These are phyloP conservation scores for Fagopyrum homotropicum DNA, from an alignment of 148 eudicot genomes.

Conservation along the genomic window DNA sequence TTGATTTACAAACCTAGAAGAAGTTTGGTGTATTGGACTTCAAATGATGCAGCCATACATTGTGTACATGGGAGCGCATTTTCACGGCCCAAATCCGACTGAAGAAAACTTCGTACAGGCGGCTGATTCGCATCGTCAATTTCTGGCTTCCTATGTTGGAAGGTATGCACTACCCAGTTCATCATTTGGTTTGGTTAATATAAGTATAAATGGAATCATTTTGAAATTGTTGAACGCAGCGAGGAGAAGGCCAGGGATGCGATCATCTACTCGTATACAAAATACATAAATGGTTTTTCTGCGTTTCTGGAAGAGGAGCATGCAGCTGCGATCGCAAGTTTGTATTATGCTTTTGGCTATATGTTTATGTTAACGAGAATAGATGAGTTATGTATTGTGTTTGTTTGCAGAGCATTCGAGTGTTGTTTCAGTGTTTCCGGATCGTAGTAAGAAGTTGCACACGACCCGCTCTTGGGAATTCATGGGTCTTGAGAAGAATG, in stretches of 20 bases:
- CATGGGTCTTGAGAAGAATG: slow-evolving; percentile 24
- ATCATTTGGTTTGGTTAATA: neutral
- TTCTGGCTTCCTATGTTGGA: slow-evolving; percentile 49
- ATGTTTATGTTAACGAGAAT: too few species aligned
- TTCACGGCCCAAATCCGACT: slow-evolving; percentile 14
- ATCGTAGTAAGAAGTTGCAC: slow-evolving; percentile 34
- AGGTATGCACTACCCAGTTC: slow-evolving; percentile 26
- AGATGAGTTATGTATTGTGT: neutral
- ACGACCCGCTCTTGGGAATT: slow-evolving; percentile 76
- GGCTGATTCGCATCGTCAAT: slow-evolving; percentile 32
- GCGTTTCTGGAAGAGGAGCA: slow-evolving; percentile 49
- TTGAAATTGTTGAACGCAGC: slow-evolving; percentile 16
- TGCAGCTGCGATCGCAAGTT: slow-evolving; percentile 46
- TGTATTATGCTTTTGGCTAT: too few species aligned
- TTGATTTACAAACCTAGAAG: too few species aligned
- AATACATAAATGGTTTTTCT: slow-evolving; percentile 56
- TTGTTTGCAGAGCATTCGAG: too few species aligned
- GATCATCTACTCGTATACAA: slow-evolving; percentile 42
- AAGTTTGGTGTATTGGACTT: too few species aligned
- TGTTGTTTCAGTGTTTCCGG: slow-evolving; percentile 23
- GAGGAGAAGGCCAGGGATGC: slow-evolving; percentile 46
- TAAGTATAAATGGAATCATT: neutral
- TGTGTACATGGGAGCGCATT: slow-evolving; percentile 60
- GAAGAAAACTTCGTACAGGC: slow-evolving; percentile 25
- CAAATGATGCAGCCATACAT: slow-evolving; percentile 33